Conservation (phyloP, 805 yeast species). For the Debaryomyces prosopidis region DNA sequence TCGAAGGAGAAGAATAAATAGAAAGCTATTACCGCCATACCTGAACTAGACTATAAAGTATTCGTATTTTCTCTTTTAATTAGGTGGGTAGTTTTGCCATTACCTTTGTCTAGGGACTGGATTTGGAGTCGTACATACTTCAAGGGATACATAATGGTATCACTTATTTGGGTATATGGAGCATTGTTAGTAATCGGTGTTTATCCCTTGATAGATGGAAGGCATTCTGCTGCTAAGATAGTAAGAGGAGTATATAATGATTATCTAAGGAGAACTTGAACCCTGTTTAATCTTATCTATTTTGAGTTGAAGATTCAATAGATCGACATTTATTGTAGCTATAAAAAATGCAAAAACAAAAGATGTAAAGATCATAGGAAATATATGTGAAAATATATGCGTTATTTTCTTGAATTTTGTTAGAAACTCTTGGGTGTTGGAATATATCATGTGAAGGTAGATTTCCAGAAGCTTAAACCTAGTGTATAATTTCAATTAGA, state of each 20-base stretch:
- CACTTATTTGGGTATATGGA: conserved; percentile 39
- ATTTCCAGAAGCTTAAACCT: too few species aligned
- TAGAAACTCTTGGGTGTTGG: too few species aligned
- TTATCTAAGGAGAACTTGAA: conserved; percentile 7
- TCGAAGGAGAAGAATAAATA: conserved; percentile 2
- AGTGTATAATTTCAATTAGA: too few species aligned
- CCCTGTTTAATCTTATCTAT: too few species aligned
- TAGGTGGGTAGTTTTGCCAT: conserved; percentile 44
- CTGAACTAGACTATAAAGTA: conserved; percentile 25
- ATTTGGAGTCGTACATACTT: conserved; percentile 38
- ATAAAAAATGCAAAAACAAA: too few species aligned
- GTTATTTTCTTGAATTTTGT: too few species aligned
- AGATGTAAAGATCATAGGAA: too few species aligned
- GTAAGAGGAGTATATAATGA: conserved; percentile 19
- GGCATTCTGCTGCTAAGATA: conserved; percentile 27
- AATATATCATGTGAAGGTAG: too few species aligned
- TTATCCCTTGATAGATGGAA: conserved; percentile 35
- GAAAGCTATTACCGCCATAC: conserved; percentile 13
- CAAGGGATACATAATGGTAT: conserved; percentile 38
- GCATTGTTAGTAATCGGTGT: conserved; percentile 33
- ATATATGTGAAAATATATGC: too few species aligned
- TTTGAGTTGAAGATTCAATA: too few species aligned
- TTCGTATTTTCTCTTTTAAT: conserved; percentile 26
- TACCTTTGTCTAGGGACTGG: conserved; percentile 44
- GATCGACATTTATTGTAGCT: too few species aligned